Conservation (phyloP, 331 rosid genomes). For the Rosa hybrid region DNA sequence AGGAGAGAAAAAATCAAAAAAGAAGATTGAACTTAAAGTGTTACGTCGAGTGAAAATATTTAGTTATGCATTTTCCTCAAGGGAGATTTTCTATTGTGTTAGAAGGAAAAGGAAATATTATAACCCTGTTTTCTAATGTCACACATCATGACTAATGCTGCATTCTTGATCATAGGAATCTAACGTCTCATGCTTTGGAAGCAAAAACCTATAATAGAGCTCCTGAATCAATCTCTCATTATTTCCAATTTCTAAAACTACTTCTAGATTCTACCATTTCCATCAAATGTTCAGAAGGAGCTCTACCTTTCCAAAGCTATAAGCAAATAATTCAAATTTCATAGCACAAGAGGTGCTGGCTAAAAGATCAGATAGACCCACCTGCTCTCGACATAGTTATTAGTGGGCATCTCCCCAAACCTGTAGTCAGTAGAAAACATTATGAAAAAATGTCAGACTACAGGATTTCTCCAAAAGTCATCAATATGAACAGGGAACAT, state of each 20-base stretch:
- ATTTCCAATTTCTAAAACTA: neutral
- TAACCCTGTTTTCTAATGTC: neutral
- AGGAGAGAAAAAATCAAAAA: neutral
- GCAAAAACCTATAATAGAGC: neutral
- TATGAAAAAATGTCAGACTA: slow-evolving; percentile 25
- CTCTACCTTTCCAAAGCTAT: neutral
- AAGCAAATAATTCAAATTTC: neutral
- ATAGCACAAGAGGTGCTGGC: neutral
- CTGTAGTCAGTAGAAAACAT: slow-evolving; percentile 44
- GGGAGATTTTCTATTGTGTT: neutral
- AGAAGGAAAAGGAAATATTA: neutral
- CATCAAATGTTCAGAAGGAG: neutral
- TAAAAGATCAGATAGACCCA: slow-evolving; percentile 22
- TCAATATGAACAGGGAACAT: neutral
- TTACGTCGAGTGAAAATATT: neutral
- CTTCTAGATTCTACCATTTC: neutral
- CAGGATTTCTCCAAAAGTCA: neutral
- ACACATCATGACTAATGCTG: neutral
- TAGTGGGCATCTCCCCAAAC: slow-evolving; percentile 99
- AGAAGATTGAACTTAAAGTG: too few species aligned
- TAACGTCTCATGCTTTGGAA: neutral
- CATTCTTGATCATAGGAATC: neutral
- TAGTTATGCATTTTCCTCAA: neutral
- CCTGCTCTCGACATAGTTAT: slow-evolving; percentile 98
- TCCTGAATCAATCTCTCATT: neutral